phyloP scores from a whole-genome alignment of 257 asterid species.

The Nicotiana noctiflora region DNA sequence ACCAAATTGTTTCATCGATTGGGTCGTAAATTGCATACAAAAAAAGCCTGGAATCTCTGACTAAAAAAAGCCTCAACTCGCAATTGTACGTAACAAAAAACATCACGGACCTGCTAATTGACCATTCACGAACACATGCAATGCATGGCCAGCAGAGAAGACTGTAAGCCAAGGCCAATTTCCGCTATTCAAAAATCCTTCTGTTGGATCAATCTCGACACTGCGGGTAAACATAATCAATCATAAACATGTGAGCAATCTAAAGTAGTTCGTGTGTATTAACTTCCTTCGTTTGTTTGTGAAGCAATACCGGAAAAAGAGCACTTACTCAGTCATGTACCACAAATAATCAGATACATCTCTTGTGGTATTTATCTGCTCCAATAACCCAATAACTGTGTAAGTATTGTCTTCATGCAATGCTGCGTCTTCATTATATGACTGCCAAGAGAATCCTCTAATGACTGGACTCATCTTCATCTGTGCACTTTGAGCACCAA shows the following conservation, averaged over 20 bases:
- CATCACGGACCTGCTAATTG: constrained; percentile 59
- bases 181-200: constrained; percentile 63
- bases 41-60: neutral
- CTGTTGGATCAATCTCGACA: constrained; percentile 58
- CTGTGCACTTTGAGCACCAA: constrained; percentile 89
- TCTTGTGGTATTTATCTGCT: constrained; percentile 90
- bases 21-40: neutral
- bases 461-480: constrained; percentile 82
- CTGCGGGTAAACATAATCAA: constrained; percentile 31
- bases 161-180: constrained; percentile 83
- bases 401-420: constrained; percentile 44
- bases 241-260: neutral
- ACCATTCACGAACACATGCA: constrained; percentile 94
- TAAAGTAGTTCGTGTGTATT: neutral
- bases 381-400: constrained; percentile 61
- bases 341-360: constrained; percentile 87
- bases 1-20: neutral
- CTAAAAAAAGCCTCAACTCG: neutral
- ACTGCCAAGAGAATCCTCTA: constrained; percentile 62
- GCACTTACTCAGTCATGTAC: constrained; percentile 89
- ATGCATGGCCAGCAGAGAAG: constrained; percentile 93
- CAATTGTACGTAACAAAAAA: neutral
- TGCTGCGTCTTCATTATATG: constrained; percentile 76
- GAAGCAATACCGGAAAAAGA: neutral
- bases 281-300: neutral